These are phyloP conservation scores for Theobroma grandiflorum DNA, from an alignment of 441 rosid species.

Conservation along the genomic window DNA sequence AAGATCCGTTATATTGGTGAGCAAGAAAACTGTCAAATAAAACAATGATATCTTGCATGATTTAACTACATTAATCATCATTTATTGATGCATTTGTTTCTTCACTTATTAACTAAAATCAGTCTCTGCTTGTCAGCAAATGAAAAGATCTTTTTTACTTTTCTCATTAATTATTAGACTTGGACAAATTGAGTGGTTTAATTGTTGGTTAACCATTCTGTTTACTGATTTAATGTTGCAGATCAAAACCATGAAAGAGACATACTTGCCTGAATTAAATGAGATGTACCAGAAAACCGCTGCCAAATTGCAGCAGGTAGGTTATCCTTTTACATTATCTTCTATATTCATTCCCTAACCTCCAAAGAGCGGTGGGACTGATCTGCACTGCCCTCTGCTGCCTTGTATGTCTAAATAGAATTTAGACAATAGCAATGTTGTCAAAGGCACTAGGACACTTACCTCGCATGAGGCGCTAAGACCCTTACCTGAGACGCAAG, in stretches of 20 bases:
- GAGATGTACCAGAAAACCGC: conserved; percentile 85
- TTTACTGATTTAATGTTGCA: conserved; percentile 41
- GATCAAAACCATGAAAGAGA: conserved; percentile 83
- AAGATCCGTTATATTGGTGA: conserved; percentile 8
- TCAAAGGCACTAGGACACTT: too few species aligned
- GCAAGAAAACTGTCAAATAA: background rate
- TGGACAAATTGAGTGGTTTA: conserved; percentile 18
- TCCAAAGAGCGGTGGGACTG: conserved; percentile 14
- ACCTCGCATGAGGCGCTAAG: too few species aligned
- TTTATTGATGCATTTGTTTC: background rate
- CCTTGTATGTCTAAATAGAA: background rate
- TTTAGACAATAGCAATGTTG: too few species aligned
- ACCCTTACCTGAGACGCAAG: too few species aligned
- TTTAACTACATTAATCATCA: background rate
- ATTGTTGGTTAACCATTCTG: conserved; percentile 18
- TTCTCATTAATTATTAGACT: background rate
- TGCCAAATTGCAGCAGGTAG: conserved; percentile 77
- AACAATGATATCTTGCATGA: conserved; percentile 21
- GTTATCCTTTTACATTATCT: conserved; percentile 16
- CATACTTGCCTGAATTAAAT: conserved; percentile 72
- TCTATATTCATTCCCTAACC: conserved; percentile 19
- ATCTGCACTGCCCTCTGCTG: background rate
- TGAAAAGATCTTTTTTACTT: background rate
- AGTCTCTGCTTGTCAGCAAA: conserved; percentile 1
- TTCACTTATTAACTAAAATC: conserved; percentile 13